These are phyloP conservation scores for Aspergillus japonicus DNA, from an alignment of 2,329 filamentous ascomycete genomes.

Conservation along the genomic window DNA sequence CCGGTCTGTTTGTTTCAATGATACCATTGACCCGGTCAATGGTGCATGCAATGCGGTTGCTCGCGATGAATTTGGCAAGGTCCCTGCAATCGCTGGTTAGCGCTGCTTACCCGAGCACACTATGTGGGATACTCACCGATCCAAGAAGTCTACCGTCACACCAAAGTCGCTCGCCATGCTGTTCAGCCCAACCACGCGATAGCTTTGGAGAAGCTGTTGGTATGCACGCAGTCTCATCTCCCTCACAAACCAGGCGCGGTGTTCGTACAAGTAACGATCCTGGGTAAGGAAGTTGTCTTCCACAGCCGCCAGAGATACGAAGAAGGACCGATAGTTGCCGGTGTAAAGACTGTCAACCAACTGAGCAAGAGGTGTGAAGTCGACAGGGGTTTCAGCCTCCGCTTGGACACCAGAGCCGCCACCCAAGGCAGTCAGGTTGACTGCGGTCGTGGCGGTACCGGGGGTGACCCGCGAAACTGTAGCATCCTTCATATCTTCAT, in stretches of 20 bases:
- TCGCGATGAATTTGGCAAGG: conserved; percentile 94
- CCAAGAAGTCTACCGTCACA: conserved; percentile 92
- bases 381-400: conserved; percentile 76
- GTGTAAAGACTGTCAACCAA: conserved; percentile 90
- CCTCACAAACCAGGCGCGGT: conserved; percentile 94
- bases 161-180: conserved; percentile 98
- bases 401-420: conserved; percentile 63
- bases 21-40: conserved; percentile 96
- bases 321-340: conserved; percentile 92
- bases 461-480: conserved; percentile 54
- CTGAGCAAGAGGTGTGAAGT: conserved; percentile 84
- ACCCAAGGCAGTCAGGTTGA: conserved; percentile 86
- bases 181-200: conserved; percentile 91
- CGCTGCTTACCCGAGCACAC: not conserved
- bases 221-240: conserved; percentile 98
- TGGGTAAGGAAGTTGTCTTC: conserved; percentile 93
- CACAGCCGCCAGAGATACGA: conserved; percentile 81
- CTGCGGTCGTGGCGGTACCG: conserved; percentile 61
- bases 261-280: conserved; percentile 93
- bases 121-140: conserved; percentile 62
- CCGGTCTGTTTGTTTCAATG: conserved; percentile 95
- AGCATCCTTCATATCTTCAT: conserved; percentile 71
- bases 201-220: conserved; percentile 94
- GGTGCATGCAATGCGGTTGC: conserved; percentile 89
- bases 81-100: conserved; percentile 58